phyloP scores from a whole-genome alignment of 2,329 filamentous ascomycete genomes.

The Fusarium denticulatum region DNA sequence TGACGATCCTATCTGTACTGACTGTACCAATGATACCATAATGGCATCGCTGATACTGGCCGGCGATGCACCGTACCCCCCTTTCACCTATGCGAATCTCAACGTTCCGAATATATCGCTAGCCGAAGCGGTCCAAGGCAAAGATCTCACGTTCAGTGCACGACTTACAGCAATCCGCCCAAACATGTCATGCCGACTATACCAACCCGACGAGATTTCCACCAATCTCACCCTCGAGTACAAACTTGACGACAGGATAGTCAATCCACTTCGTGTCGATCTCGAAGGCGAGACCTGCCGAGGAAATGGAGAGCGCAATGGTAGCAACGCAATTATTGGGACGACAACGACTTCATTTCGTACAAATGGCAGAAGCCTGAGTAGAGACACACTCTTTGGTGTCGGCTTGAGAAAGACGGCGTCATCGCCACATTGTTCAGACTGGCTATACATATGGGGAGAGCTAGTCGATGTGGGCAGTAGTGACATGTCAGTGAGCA shows the following conservation, averaged over 20 bases:
- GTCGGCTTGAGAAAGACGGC: conserved; percentile 30
- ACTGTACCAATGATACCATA: conserved; percentile 45
- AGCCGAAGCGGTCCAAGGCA: conserved; percentile 11
- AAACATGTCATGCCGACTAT: conserved; percentile 42
- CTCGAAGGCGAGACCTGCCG: conserved; percentile 37
- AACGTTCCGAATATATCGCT: conserved; percentile 41
- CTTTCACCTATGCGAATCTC: conserved; percentile 49
- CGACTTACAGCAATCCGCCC: conserved; percentile 47
- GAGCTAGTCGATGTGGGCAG: conserved; percentile 38
- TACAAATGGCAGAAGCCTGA: background rate
- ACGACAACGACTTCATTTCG: conserved; percentile 9
- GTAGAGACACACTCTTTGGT: conserved; percentile 28
- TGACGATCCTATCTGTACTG: conserved; percentile 35
- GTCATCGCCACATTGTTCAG: conserved; percentile 42
- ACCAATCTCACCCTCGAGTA: conserved; percentile 40
- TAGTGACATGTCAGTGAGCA: conserved; percentile 41
- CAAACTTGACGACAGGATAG: conserved; percentile 18
- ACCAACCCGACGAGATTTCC: conserved; percentile 31
- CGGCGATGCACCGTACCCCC: conserved; percentile 48
- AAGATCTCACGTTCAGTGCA: conserved; percentile 36
- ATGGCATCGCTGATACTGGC: conserved; percentile 49
- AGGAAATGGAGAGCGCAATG: background rate
- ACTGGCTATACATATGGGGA: conserved; percentile 52
- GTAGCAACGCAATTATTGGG: conserved; percentile 33
- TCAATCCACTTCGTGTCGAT: conserved; percentile 38